Evolutionary conservation across 2,329 filamentous ascomycete genomes (phyloP).

Genomic region (Whalleya microplaca): DNA sequence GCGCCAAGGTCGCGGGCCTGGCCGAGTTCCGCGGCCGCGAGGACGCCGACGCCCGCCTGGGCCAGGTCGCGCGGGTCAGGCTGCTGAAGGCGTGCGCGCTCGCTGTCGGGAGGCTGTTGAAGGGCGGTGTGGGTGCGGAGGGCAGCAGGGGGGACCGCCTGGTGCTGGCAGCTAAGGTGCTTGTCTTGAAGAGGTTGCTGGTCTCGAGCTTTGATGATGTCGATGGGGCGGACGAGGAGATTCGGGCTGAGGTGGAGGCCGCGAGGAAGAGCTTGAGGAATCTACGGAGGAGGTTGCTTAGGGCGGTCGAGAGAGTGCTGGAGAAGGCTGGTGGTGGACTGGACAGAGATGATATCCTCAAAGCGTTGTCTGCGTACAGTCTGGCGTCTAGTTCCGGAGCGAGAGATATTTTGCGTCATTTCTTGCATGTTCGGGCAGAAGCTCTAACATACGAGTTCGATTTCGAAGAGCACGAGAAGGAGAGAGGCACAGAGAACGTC

Average conservation of each 20-base stretch:
- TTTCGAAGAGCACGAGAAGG: conserved; percentile 45
- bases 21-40: conserved; percentile 46
- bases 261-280: conserved; percentile 66
- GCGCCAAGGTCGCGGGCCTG: conserved; percentile 65
- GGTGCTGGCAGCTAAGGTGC: conserved; percentile 67
- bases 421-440: conserved; percentile 72
- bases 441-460: conserved; percentile 68
- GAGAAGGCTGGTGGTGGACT: conserved; percentile 60
- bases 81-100: conserved; percentile 57
- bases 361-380: conserved; percentile 80
- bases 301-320: conserved; percentile 71
- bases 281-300: conserved; percentile 65
- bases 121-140: conserved; percentile 39
- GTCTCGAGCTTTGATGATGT: conserved; percentile 70
- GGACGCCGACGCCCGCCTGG: conserved; percentile 28
- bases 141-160: conserved; percentile 52
- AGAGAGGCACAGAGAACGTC: conserved; percentile 52
- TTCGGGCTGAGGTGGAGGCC: conserved; percentile 54
- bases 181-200: conserved; percentile 76
- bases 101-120: conserved; percentile 53
- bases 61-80: conserved; percentile 48
- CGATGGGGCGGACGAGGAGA: conserved; percentile 37
- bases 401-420: conserved; percentile 77
- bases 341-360: conserved; percentile 61
- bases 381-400: conserved; percentile 80